Evolutionary conservation across 768 basidiomycete species (phyloP), one percentile per base, ranked within the genome.

Genomic region (Chlorophyllum brunneum): DNA sequence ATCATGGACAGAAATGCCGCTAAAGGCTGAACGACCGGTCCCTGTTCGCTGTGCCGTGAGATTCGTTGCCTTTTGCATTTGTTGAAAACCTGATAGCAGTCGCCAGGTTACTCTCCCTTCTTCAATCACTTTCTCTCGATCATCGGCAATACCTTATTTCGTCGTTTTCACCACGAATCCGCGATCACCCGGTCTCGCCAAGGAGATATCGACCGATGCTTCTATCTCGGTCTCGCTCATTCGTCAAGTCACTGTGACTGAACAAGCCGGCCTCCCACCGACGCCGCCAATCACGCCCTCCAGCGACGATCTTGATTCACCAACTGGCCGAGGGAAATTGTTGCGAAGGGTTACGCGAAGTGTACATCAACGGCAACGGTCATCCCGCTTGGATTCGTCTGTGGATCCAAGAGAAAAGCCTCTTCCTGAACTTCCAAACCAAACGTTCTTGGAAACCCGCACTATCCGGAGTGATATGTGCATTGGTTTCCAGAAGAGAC

Each of bases 401-500:
- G 8, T 33, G 13, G 61, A 64, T 29, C 52, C 62, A 40, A 64
- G 60, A 39, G 71, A 76, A 20, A 76, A 77, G 49, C 72, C 75
- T 3, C 62, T 76, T 26, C 75, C 76, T 18, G 64, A 70, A 39
- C 59, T 76, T 30, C 76, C 76, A 3, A 67, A 60, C 36, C 64
- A 69, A 55, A 70, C 64, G 20, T 68, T 50, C 66, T 76, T 51
- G 61, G 77, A 82, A 44, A 71, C 71, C 27, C 70, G 71, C 16
- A 76, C 70, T 2, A 59, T 84, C 5, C 69, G 76, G 31, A 79
- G 71, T 15, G 72, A 76, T 44, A 71, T 88, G 38, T 78, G 70
- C 45, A 77, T 85, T 39, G 87, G 87, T 1, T 88, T 88, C 58
- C 83, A 83, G 15, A 88, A 87, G 56, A 80, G 85, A 15, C 83